Percentiles rank a stretch among this genome's conserved stretches.
phyloP scores from a whole-genome alignment of 306 rosid genomes.

The Fragaria ananassa region DNA sequence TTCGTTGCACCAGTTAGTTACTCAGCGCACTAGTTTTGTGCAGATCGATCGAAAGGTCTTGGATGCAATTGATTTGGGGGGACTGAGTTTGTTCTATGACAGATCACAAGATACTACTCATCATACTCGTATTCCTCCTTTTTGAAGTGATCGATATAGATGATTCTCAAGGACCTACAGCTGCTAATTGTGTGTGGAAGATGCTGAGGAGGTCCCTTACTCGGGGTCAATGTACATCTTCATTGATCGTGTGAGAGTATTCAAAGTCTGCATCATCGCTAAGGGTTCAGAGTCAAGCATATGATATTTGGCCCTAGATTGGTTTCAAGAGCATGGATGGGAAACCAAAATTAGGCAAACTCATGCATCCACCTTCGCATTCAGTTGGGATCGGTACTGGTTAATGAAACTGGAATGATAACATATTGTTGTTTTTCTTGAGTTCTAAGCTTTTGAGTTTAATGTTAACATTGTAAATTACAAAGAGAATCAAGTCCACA shows the following conservation, averaged over 20 bases:
- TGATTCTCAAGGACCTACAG: constrained; percentile 50
- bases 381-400: neutral
- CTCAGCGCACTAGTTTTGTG: constrained; percentile 17
- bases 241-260: constrained; percentile 6
- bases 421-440: neutral
- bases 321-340: neutral
- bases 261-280: constrained; percentile 28
- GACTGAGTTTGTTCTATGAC: constrained; percentile 2
- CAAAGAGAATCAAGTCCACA: neutral
- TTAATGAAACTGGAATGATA: neutral
- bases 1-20: constrained; percentile 21
- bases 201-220: constrained; percentile 30
- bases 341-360: neutral
- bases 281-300: constrained; percentile 5
- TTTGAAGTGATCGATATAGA: constrained; percentile 24
- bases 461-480: neutral
- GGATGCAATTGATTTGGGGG: constrained; percentile 25
- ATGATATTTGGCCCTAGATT: constrained; percentile 1
- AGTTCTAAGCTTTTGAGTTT: neutral
- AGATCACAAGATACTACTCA: constrained; percentile 11
- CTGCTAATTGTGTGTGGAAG: constrained; percentile 7
- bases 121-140: constrained; percentile 5
- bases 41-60: constrained; percentile 15
- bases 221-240: constrained; percentile 9
- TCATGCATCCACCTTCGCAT: neutral